These are phyloP conservation scores for Austroboletus olivaceoglutinosus DNA, from an alignment of 1,284 basidiomycete genomes.

Conservation along the genomic window DNA sequence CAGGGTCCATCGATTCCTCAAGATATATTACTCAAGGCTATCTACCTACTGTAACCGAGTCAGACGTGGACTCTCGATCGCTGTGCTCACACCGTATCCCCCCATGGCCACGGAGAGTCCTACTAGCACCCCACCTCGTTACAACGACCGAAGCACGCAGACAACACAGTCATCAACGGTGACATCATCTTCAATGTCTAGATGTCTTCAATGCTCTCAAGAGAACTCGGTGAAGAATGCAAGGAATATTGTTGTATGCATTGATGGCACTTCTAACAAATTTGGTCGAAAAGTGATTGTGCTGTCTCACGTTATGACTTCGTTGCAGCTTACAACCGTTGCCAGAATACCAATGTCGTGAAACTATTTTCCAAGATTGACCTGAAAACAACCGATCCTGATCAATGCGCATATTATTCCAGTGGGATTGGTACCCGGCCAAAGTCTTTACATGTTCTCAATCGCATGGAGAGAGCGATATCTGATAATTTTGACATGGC, in stretches of 20 bases:
- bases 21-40: too few species aligned
- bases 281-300: slow-evolving; percentile 26
- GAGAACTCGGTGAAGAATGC: background rate
- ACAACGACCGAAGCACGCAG: too few species aligned
- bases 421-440: slow-evolving; percentile 40
- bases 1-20: too few species aligned
- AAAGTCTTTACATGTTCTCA: slow-evolving; percentile 18
- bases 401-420: slow-evolving; percentile 36
- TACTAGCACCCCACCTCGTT: too few species aligned
- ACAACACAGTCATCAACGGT: too few species aligned
- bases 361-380: slow-evolving; percentile 33
- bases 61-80: too few species aligned
- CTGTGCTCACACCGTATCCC: too few species aligned
- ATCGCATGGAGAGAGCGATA: slow-evolving; percentile 17
- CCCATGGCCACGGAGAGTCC: too few species aligned
- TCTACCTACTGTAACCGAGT: too few species aligned
- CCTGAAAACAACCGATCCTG: slow-evolving; percentile 10
- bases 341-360: slow-evolving; percentile 38
- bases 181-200: background rate
- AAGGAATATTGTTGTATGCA: slow-evolving; percentile 32
- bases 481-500: slow-evolving; percentile 29
- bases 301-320: background rate
- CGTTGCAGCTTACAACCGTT: slow-evolving; percentile 4
- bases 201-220: slow-evolving; percentile 14
- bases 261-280: slow-evolving; percentile 30